Evolutionary conservation across 2,329 filamentous ascomycete species (phyloP).

Genomic region (Golovinomyces cichoracearum): DNA sequence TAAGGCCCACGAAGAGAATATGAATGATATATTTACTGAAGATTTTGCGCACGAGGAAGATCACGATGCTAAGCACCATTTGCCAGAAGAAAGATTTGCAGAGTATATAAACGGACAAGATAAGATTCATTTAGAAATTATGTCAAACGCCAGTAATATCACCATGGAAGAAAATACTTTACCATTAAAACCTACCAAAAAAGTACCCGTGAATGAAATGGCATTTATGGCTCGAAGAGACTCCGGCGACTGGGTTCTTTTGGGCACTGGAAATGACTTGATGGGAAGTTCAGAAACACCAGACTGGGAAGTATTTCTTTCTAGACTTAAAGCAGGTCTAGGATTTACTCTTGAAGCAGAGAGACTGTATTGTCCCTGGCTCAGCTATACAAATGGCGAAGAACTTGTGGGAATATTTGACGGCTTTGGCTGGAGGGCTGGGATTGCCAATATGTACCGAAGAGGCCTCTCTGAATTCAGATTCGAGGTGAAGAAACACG

Average conservation of each 20-base stretch:
- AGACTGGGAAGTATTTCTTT: neutral
- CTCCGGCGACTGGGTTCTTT: neutral
- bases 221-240: neutral
- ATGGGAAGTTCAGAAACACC: neutral
- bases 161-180: neutral
- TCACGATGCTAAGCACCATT: too few relatives aligned
- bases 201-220: neutral
- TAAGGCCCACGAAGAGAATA: too few relatives aligned
- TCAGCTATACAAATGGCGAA: neutral
- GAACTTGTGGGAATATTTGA: neutral
- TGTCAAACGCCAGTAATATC: too few relatives aligned
- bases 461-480: neutral
- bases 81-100: too few relatives aligned
- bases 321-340: neutral
- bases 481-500: neutral
- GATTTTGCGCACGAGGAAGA: too few relatives aligned
- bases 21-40: too few relatives aligned
- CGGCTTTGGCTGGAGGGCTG: neutral
- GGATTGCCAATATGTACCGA: neutral
- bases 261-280: neutral
- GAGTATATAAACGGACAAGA: too few relatives aligned
- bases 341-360: neutral
- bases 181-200: neutral
- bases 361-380: neutral
- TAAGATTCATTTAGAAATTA: too few relatives aligned